Conservation (phyloP, 441 rosid species). For the Syzygium syzygioides region DNA sequence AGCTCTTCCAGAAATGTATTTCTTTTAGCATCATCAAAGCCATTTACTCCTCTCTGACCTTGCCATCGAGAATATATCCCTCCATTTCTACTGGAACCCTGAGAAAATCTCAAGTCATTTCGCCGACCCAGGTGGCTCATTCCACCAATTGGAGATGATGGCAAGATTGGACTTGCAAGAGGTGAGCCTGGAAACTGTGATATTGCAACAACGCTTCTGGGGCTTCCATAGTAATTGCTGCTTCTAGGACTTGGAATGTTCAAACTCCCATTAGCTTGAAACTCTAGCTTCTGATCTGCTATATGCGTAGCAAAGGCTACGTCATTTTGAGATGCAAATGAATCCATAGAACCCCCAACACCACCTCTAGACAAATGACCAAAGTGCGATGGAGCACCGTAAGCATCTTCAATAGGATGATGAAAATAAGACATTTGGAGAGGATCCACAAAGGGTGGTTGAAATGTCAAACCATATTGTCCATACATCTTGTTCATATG, state of each 20-base stretch:
- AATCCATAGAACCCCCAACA: slow-evolving; percentile 25
- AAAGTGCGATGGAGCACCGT: slow-evolving; percentile 37
- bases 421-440: slow-evolving; percentile 50
- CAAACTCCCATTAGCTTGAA: slow-evolving; percentile 35
- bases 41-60: slow-evolving; percentile 46
- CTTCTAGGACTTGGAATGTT: slow-evolving; percentile 42
- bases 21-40: slow-evolving; percentile 42
- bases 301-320: slow-evolving; percentile 27
- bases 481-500: slow-evolving; percentile 39
- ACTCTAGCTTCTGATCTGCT: slow-evolving; percentile 38
- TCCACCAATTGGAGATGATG: slow-evolving; percentile 59
- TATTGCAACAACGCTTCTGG: slow-evolving; percentile 46
- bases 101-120: slow-evolving; percentile 48
- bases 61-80: slow-evolving; percentile 61
- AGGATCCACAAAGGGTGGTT: slow-evolving; percentile 44
- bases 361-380: slow-evolving; percentile 22
- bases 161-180: slow-evolving; percentile 51
- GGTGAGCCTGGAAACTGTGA: slow-evolving; percentile 51
- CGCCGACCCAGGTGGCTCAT: slow-evolving; percentile 37
- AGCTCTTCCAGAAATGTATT: slow-evolving; percentile 73
- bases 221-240: slow-evolving; percentile 43
- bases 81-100: slow-evolving; percentile 39
- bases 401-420: slow-evolving; percentile 41
- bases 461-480: slow-evolving; percentile 36
- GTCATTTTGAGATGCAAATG: slow-evolving; percentile 35